Conservation (phyloP, 805 yeast genomes). For the Candida stauntonica region DNA sequence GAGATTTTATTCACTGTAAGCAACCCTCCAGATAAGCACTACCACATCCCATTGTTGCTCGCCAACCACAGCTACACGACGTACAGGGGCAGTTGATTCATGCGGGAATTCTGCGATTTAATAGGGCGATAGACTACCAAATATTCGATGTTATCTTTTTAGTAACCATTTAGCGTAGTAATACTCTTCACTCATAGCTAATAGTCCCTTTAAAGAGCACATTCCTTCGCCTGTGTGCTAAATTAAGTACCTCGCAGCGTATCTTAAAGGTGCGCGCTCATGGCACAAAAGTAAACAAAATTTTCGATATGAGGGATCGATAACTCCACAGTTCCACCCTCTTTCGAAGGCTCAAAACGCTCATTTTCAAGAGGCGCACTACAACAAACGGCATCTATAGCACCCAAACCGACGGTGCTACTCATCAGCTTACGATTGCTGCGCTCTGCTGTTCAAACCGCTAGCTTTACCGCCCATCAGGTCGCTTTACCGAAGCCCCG, state of each 20-base stretch:
- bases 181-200: neutral
- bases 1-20: constrained; percentile 71
- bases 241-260: neutral
- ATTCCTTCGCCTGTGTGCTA: neutral
- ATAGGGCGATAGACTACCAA: neutral
- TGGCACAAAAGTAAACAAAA: constrained; percentile 14
- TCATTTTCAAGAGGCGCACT: neutral
- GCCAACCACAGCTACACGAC: constrained; percentile 88
- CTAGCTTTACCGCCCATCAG: no score
- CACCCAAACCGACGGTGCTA: no score
- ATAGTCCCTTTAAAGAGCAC: neutral
- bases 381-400: no score
- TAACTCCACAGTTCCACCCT: neutral
- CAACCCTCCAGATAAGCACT: constrained; percentile 70
- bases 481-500: no score
- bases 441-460: no score
- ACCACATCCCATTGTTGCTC: constrained; percentile 82
- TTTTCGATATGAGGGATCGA: constrained; percentile 5
- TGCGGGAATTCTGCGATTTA: neutral
- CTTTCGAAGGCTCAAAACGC: neutral
- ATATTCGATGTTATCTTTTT: neutral
- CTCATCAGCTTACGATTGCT: no score
- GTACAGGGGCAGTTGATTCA: constrained; percentile 57
- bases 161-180: neutral
- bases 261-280: neutral